Base-by-base conservation (phyloP, 2,329 filamentous ascomycete species). In the Calonectria crousiana region DNA sequence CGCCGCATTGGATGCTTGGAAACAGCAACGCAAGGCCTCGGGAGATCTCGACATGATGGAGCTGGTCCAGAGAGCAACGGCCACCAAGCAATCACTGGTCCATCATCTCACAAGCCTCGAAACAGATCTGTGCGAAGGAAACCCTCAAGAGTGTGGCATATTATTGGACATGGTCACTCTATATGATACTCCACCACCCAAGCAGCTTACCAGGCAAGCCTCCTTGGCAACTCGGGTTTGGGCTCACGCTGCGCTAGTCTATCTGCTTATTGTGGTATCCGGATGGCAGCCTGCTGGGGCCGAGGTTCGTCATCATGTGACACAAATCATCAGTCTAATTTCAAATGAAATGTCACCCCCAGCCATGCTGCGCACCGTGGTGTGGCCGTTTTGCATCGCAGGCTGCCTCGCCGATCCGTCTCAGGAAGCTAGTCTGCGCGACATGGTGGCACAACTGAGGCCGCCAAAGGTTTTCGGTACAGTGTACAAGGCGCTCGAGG, bases 321-420 rank as follows among this genome's bases (percentile, higher is more conserved):
- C 47, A 0, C 6, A 20, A 0, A 70, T 51, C 5, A 6, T 76
- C 0, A 16, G 26, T 0, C 6, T 73, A 0, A 8, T 76, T 0
- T 6, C 44, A 5, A 36, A 38, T 28, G 9, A 14, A 4, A 2
- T 72, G 9, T 14, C 4, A 0, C 41, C 13, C 0, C 44, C 72
- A 2, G 56, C 60, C 11, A 67, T 53, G 62, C 2, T 77, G 23
- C 28, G 65, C 30, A 20, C 67, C 0, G 6, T 74, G 3, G 51
- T 65, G 0, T 77, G 75, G 73, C 76, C 76, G 2, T 66, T 77
- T 20, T 75, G 75, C 13, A 36, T 77, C 0, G 66, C 65, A 4
- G 69, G 69, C 0, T 75, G 76, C 16, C 41, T 77, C 1, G 73
- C 20, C 1, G 30, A 52, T 0, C 9, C 56, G 23, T 20, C 26